Evolutionary conservation across 2,329 filamentous ascomycete species (phyloP).

Genomic region (Verticillium zaregamsianum): DNA sequence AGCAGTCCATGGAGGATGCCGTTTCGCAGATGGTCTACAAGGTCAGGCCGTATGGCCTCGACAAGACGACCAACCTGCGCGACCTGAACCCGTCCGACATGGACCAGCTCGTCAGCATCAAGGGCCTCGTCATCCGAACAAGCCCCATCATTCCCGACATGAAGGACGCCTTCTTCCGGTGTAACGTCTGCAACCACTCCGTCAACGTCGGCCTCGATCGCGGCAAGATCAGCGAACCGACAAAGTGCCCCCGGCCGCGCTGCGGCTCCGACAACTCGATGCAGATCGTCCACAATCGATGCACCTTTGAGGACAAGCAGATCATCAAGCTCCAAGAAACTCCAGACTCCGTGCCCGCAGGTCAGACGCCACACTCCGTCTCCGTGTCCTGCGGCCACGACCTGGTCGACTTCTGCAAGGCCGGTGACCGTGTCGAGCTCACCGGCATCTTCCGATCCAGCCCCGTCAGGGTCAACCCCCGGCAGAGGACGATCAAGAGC

Average conservation of each 20-base stretch:
- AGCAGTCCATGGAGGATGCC: constrained; percentile 69
- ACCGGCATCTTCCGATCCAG: constrained; percentile 97
- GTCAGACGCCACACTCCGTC: constrained; percentile 95
- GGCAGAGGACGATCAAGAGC: constrained; percentile 87
- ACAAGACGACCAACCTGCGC: constrained; percentile 83
- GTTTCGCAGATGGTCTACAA: constrained; percentile 78
- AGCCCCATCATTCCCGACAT: constrained; percentile 98
- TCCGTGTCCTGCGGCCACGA: constrained; percentile 96
- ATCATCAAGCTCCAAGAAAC: constrained; percentile 99
- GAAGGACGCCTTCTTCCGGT: constrained; percentile 98
- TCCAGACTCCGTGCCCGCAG: constrained; percentile 88
- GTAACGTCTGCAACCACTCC: constrained; percentile 87
- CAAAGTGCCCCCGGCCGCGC: constrained; percentile 75
- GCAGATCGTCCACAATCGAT: constrained; percentile 97
- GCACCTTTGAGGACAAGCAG: constrained; percentile 92
- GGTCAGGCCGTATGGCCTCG: constrained; percentile 84
- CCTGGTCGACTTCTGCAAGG: constrained; percentile 95
- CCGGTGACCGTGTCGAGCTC: constrained; percentile 90
- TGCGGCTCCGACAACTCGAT: constrained; percentile 91
- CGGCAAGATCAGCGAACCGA: constrained; percentile 94
- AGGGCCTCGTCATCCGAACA: constrained; percentile 91
- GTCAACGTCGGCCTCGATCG: constrained; percentile 89
- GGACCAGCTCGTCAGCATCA: constrained; percentile 91
- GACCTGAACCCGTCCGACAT: constrained; percentile 83
- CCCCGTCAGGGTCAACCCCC: constrained; percentile 88